phyloP scores from a whole-genome alignment of 495 filamentous ascomycete genomes.

The Tuber microsphaerosporum region DNA sequence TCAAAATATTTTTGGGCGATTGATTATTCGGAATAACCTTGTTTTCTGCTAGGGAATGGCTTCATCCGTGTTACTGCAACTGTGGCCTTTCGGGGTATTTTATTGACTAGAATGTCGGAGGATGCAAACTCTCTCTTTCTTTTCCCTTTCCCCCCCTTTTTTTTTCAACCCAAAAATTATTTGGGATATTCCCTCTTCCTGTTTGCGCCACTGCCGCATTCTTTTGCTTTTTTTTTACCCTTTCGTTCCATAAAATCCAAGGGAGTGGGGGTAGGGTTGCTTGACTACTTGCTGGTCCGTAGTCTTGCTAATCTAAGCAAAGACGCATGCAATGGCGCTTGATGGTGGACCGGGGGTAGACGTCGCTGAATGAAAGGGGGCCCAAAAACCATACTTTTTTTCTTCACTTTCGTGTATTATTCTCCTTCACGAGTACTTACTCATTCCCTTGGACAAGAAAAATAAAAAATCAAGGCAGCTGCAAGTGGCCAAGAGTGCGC shows the following conservation, averaged over 20 bases:
- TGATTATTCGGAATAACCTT: no score
- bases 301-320: neutral
- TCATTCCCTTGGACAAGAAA: neutral
- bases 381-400: neutral
- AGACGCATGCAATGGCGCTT: neutral
- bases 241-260: neutral
- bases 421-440: neutral
- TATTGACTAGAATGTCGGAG: no score
- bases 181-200: constrained; percentile 26
- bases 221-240: neutral
- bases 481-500: neutral
- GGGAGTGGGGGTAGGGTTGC: neutral
- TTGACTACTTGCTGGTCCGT: neutral
- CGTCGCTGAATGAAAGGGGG: neutral
- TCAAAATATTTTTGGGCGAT: no score
- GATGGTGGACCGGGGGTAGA: neutral
- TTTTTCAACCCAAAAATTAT: constrained; percentile 11
- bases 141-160: neutral
- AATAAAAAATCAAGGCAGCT: constrained; percentile 1
- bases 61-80: no score
- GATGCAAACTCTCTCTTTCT: neutral
- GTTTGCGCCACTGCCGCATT: constrained; percentile 25
- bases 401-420: neutral
- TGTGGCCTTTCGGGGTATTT: no score
- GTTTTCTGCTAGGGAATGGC: no score